Base-by-base conservation (phyloP, 2,329 filamentous ascomycete genomes). In the Ciborinia camelliae region DNA sequence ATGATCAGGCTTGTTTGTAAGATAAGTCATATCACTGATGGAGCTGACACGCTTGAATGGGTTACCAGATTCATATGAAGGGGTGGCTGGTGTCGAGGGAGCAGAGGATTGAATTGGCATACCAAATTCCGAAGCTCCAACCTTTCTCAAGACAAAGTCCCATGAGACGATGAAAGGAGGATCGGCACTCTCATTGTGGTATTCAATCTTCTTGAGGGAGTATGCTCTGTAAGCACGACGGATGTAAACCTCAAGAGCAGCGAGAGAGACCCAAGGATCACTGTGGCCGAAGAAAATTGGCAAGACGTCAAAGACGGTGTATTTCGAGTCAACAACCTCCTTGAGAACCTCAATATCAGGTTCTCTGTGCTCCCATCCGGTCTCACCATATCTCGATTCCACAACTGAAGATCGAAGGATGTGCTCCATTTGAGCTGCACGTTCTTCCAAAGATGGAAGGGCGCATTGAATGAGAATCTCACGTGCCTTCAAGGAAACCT, bases 391-490 rank as follows among this genome's bases (percentile, higher is more conserved):
- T 71, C 91, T 89, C n/a, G 93, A 97, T 78, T 99, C 92, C 9
- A 97, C 87, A 28, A 99, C 95, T 0, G 95, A 94, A 32, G 94
- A 97, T 66, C 93, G 91, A 63, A 99, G 84, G 70, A 99, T 99
- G 78, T 98, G 94, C 82, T 98, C 95, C 94, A 99, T 97, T 81
- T 99, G 95, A 8, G 90, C 86, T 32, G 91, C 90, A 71, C 95
- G 89, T 83, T 99, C 95, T 78, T 98, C 95, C 26, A 99, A 83
- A 3, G 95, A 99, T 23, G 95, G 95, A 76, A 99, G 85, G 62
- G 95, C 93, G 76, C 92, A 97, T 79, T 98, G 95, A 69, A 99
- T 99, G 73, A 99, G 88, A 60, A 98, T 89, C 81, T 99, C 95
- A 75, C 95, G 90, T 53, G 95, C 94, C 84, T 99, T 99, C 71